Evolutionary conservation across 2,329 filamentous ascomycete species (phyloP), one percentile per base, ranked within the genome.

Genomic region (Parastagonospora avenae): DNA sequence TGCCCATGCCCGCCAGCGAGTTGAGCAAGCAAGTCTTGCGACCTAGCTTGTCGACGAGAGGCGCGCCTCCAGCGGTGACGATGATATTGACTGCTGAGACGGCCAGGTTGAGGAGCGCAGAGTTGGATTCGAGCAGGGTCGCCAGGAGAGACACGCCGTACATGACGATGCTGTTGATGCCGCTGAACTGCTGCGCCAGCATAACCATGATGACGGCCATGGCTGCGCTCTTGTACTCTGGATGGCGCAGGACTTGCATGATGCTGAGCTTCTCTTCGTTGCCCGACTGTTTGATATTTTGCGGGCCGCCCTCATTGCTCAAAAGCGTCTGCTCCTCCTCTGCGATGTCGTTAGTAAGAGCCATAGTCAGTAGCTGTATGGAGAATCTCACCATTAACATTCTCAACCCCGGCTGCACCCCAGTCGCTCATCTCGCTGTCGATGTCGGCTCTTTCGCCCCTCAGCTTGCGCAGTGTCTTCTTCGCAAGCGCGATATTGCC

Each of bases 111-210:
- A 99, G 82, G 1, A 95, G 77, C 0, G 89, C 88, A 0, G 92
- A 93, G 55, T 87, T 91, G 40, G 91, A 85, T 3, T 91, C 89
- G 0, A 99, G 83, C 1, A 97, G 82, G 56, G 86, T 86, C 29
- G 89, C 85, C 11, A 99, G 83, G 1, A 99, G 85, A 0, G 90
- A 92, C 5, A 97, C 94, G 2, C 92, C 96, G 75, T 99, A 99
- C 92, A 99, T 97, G 75, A 97, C 89, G 68, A 97, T 93, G 51
- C 89, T 93, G 82, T 99, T 97, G 77, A 97, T 93, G 40, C 77
- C 93, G 51, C 90, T 93, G 32, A 97, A 81, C 72, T 99, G 94
- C 72, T 97, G 94, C 1, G 90, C 88, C 51, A 92, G 82, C 92
- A 97, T 97, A 67, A 96, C 86, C 60, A 91, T 85, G 86, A 96